Evolutionary conservation across 306 rosid genomes (phyloP).

Genomic region (Prunus fruticosa): DNA sequence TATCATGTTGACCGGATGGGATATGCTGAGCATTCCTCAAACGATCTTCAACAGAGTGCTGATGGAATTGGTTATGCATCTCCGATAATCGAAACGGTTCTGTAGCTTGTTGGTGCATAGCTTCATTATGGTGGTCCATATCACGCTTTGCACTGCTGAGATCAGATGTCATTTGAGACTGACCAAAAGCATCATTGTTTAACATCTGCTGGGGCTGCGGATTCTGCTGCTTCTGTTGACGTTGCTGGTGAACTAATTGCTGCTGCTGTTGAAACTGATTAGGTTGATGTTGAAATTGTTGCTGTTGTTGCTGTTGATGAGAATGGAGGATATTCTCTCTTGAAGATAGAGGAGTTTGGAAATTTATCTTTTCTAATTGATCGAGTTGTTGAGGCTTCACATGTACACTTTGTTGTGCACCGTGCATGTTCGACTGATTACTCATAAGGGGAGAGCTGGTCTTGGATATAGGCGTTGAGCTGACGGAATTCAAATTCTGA

Average conservation of each 20-base stretch:
- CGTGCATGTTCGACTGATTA: slow-evolving; percentile 66
- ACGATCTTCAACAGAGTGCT: slow-evolving; percentile 51
- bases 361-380: slow-evolving; percentile 74
- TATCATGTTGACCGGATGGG: slow-evolving; percentile 55
- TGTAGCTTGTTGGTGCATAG: slow-evolving; percentile 44
- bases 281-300: slow-evolving; percentile 72
- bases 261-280: slow-evolving; percentile 75
- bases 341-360: slow-evolving; percentile 57
- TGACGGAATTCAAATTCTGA: slow-evolving; percentile 62
- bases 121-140: slow-evolving; percentile 61
- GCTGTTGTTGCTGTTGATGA: slow-evolving; percentile 61
- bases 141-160: slow-evolving; percentile 62
- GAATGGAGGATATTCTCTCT: slow-evolving; percentile 58
- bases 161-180: slow-evolving; percentile 60
- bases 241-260: slow-evolving; percentile 58
- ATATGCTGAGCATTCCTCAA: slow-evolving; percentile 55
- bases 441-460: slow-evolving; percentile 47
- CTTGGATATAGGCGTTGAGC: slow-evolving; percentile 57
- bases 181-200: slow-evolving; percentile 54
- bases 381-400: slow-evolving; percentile 57
- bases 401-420: slow-evolving; percentile 59
- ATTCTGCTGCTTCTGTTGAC: slow-evolving; percentile 54
- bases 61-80: slow-evolving; percentile 75
- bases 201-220: slow-evolving; percentile 62
- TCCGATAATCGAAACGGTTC: slow-evolving; percentile 70